Conservation (phyloP, 768 basidiomycete genomes). For the Suillus tomentosus region DNA sequence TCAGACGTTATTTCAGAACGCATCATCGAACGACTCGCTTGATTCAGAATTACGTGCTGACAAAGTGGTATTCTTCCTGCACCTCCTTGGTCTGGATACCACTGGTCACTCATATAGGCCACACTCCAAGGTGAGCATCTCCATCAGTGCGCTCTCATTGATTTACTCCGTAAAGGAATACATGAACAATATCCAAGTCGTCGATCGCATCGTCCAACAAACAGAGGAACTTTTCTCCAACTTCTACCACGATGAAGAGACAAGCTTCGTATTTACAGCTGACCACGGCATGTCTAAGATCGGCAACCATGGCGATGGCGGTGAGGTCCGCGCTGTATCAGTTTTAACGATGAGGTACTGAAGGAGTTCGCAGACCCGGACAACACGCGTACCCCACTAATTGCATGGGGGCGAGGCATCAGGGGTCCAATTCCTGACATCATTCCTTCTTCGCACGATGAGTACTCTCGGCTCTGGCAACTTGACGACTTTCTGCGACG, state of each 20-base stretch:
- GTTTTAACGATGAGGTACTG: slow-evolving; percentile 9
- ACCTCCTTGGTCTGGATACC: slow-evolving; percentile 82
- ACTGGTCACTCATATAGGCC: slow-evolving; percentile 88
- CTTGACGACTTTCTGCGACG: slow-evolving; percentile 59
- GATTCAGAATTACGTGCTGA: slow-evolving; percentile 53
- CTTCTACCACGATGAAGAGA: slow-evolving; percentile 71
- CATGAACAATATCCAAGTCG: slow-evolving; percentile 79
- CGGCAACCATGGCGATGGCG: slow-evolving; percentile 89
- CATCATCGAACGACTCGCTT: slow-evolving; percentile 52
- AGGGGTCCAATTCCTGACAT: slow-evolving; percentile 65
- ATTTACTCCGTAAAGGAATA: slow-evolving; percentile 60
- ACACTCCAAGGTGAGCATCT: slow-evolving; percentile 58
- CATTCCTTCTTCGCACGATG: slow-evolving; percentile 62
- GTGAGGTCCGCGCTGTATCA: slow-evolving; percentile 39
- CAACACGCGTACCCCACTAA: slow-evolving; percentile 81
- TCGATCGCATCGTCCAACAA: slow-evolving; percentile 70
- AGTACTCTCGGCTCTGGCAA: slow-evolving; percentile 66
- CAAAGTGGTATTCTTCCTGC: slow-evolving; percentile 78
- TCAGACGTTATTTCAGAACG: slow-evolving; percentile 59
- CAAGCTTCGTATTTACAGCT: slow-evolving; percentile 79
- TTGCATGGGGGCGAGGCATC: slow-evolving; percentile 82
- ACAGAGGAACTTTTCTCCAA: slow-evolving; percentile 61
- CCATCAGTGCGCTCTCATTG: slow-evolving; percentile 1
- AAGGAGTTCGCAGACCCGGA: slow-evolving; percentile 67
- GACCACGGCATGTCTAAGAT: slow-evolving; percentile 91